Percentiles rank a stretch among this genome's conserved stretches.
phyloP scores from a whole-genome alignment of 306 rosid species.

The Dalbergia oliveri region DNA sequence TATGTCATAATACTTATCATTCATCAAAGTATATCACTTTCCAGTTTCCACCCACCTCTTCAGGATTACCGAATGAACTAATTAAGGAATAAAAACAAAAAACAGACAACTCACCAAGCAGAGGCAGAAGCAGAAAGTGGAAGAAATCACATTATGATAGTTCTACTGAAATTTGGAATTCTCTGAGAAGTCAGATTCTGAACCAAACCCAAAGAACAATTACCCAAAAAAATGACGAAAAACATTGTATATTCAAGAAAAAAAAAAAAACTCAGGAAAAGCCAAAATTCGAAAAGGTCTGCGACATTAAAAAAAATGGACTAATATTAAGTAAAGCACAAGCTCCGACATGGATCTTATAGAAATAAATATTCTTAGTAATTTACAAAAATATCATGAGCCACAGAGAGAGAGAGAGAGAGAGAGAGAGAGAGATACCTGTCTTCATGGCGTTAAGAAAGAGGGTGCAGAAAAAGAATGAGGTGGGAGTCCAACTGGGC shows the following conservation, averaged over 20 bases:
- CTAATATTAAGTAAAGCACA: neutral
- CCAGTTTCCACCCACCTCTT: neutral
- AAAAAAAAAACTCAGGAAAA: neutral
- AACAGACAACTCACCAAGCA: neutral
- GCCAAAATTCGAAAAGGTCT: conserved; percentile 6
- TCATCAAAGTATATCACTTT: neutral
- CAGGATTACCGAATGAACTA: neutral
- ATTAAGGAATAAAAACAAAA: conserved; percentile 19
- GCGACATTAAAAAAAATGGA: conserved; percentile 1
- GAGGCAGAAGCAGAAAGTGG: neutral
- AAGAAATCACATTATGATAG: neutral
- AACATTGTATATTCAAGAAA: neutral
- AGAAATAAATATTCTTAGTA: conserved; percentile 1
- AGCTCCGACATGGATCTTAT: conserved; percentile 2
- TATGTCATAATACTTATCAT: neutral
- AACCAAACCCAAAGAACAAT: conserved; percentile 7
- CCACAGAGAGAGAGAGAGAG: too few relatives aligned
- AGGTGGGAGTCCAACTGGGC: conserved; percentile 86
- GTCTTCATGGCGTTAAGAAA: conserved; percentile 60
- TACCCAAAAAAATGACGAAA: neutral
- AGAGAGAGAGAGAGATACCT: conserved; percentile 58
- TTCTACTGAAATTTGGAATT: conserved; percentile 16
- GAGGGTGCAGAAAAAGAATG: conserved; percentile 34
- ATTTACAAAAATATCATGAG: conserved; percentile 16
- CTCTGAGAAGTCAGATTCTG: neutral